Percentiles rank a stretch among this genome's conserved stretches.
These are phyloP conservation scores for Sporothrix dimorphospora DNA, from an alignment of 2,329 filamentous ascomycete species.

Conservation along the genomic window DNA sequence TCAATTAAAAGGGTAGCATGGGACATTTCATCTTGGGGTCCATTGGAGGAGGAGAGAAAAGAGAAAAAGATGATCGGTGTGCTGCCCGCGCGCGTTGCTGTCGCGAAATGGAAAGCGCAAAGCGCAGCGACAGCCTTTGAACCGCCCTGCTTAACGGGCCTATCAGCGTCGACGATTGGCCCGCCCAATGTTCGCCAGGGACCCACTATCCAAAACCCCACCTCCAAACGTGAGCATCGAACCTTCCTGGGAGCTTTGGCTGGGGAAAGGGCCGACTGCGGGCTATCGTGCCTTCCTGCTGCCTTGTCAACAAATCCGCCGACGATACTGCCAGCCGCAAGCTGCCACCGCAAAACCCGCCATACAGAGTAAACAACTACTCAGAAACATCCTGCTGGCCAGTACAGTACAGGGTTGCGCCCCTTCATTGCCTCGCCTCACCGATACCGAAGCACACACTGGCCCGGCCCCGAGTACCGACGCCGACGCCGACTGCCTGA, in stretches of 20 bases:
- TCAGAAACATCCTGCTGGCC: neutral
- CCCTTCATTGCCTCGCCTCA: neutral
- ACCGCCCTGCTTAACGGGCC: neutral
- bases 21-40: neutral
- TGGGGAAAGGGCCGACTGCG: neutral
- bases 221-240: conserved; percentile 5
- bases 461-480: neutral
- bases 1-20: neutral
- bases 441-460: neutral
- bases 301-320: conserved; percentile 11
- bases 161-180: conserved; percentile 6
- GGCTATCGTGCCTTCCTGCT: conserved; percentile 18
- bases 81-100: neutral
- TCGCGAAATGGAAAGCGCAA: neutral
- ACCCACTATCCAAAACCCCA: conserved; percentile 18
- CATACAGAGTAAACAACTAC: neutral
- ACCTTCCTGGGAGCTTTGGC: conserved; percentile 8
- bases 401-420: neutral
- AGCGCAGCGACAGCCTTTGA: neutral
- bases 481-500: neutral
- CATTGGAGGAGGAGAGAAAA: neutral
- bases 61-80: neutral
- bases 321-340: neutral
- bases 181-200: neutral
- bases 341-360: neutral